Evolutionary conservation across 2,329 filamentous ascomycete species (phyloP), one percentile per base, ranked within the genome.

Genomic region (Stemphylium vesicarium): DNA sequence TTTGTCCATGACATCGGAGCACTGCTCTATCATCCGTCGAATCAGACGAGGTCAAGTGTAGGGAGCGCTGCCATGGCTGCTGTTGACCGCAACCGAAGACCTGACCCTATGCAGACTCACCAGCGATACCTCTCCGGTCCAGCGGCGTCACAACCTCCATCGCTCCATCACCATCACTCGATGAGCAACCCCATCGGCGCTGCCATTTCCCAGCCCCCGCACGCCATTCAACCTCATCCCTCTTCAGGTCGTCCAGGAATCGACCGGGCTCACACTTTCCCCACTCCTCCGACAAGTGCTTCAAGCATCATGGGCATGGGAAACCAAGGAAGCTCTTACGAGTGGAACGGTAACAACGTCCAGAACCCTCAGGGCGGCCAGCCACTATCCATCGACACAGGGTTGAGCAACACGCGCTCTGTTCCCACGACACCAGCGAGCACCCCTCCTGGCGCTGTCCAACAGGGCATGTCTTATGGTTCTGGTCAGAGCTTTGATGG

Each of bases 1-100:
- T 99, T 99, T 75, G 95, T 98, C 35, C 93, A 98, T 78, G 96
- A 98, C 78, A 98, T 98, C 73, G 92, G 92, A 56, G 90, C 92
- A 53, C 82, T 98, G 62, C 84, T 98, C 44, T 98, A 97, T 76
- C 94, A 98, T 74, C 94, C 95, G 0, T 89, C 90, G 36, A 97
- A 97, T 74, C 89, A 92, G 72, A 90, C 80, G 62, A 84, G 91
- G 64, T 91, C 89, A 41, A 92, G 88, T 76, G 88, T 91, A 72
- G 91, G 96, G 50, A 76, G 79, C 63, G 78, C 77, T 60, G 76
- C 78, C 41, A 94, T 96, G 86, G 90, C 92, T 63, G 92, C 63
- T 86, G 91, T 70, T 90, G 92, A 72, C 74, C 75, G 59, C 75
- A 78, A 84, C 86, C 68, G 68, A 61, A 70, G 70, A 69, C 69